Evolutionary conservation across 2,329 filamentous ascomycete species (phyloP).

Genomic region (Clarireedia homoeocarpa): DNA sequence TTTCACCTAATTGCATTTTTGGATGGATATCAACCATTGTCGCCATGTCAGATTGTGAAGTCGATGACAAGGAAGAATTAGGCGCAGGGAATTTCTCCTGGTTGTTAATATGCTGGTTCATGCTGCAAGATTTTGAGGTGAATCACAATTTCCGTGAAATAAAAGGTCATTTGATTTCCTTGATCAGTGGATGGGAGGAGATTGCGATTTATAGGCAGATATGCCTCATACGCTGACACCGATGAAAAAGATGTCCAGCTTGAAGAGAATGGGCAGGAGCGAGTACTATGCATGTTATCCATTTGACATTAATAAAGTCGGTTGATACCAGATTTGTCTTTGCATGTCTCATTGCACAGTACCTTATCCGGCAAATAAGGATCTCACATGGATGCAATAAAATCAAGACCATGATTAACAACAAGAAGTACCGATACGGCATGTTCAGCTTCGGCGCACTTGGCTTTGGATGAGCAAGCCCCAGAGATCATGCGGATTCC

Average conservation of each 20-base stretch:
- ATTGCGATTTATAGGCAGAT: not conserved
- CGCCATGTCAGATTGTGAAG: constrained; percentile 11
- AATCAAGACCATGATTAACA: no score
- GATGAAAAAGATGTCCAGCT: no score
- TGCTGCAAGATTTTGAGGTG: not conserved
- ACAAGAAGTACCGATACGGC: not conserved
- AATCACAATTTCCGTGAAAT: not conserved
- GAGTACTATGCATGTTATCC: no score
- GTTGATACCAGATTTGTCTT: no score
- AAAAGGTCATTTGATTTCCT: not conserved
- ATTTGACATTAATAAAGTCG: no score
- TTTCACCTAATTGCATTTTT: constrained; percentile 10
- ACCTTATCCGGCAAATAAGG: no score
- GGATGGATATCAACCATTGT: constrained; percentile 2
- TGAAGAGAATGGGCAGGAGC: no score
- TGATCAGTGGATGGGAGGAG: not conserved
- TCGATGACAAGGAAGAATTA: not conserved
- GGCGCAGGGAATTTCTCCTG: not conserved
- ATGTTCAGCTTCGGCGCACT: constrained; percentile 1
- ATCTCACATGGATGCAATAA: no score
- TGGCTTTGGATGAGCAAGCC: not conserved
- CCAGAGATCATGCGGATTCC: constrained; percentile 1
- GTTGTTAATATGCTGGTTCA: not conserved
- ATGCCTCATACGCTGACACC: no score
- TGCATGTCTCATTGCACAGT: no score